Conservation (phyloP, 176 grass and related monocot species). For the Triticum turgidum region DNA sequence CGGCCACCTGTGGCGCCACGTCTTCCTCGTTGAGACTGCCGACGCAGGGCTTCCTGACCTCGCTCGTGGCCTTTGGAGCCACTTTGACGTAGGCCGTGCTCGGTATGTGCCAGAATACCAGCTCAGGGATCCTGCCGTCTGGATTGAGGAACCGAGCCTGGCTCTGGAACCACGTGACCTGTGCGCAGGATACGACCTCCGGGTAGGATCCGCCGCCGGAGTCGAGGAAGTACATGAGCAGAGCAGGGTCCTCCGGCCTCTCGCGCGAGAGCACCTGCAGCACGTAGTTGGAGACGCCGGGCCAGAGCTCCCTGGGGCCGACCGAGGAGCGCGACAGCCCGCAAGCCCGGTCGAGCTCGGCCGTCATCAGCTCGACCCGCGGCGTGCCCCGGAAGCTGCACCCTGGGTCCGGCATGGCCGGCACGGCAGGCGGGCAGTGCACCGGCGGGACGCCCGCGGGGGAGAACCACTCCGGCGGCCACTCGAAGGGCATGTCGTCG, state of each 20-base stretch:
- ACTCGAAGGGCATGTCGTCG: conserved; percentile 80
- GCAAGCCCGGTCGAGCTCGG: conserved; percentile 35
- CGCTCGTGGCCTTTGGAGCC: conserved; percentile 42
- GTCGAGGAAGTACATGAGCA: conserved; percentile 81
- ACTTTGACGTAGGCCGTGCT: conserved; percentile 60
- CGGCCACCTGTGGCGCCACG: conserved; percentile 62
- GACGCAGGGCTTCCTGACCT: conserved; percentile 57
- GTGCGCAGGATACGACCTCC: conserved; percentile 61
- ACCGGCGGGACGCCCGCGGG: conserved; percentile 60
- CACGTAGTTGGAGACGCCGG: conserved; percentile 79
- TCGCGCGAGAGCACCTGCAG: conserved; percentile 58
- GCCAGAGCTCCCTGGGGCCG: conserved; percentile 62
- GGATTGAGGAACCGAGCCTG: conserved; percentile 61
- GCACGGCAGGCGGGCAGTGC: conserved; percentile 33
- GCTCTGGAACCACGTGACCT: conserved; percentile 56
- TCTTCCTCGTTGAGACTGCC: conserved; percentile 83
- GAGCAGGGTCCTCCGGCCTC: conserved; percentile 27
- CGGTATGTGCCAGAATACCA: conserved; percentile 92
- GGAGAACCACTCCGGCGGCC: conserved; percentile 92
- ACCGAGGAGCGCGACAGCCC: conserved; percentile 49
- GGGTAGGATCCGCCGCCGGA: conserved; percentile 85
- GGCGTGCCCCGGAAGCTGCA: conserved; percentile 70
- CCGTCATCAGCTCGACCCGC: conserved; percentile 42
- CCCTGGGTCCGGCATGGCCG: conserved; percentile 26
- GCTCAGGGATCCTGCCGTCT: conserved; percentile 62